phyloP scores from a whole-genome alignment of 768 basidiomycete genomes.

The Boletus coccyginus region DNA sequence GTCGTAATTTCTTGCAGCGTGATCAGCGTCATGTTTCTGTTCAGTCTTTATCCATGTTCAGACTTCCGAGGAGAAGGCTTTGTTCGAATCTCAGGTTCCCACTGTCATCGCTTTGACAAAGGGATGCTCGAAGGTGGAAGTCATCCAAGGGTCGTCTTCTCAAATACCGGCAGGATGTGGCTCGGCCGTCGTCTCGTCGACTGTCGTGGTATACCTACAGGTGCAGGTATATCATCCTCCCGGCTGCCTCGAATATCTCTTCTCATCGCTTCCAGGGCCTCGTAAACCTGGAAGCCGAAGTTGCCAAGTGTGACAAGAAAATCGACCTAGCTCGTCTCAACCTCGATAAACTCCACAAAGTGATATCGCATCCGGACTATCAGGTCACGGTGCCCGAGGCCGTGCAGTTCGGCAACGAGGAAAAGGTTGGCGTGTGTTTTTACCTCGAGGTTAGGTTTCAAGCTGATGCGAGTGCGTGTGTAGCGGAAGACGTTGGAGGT shows the following conservation, averaged over 20 bases:
- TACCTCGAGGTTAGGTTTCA: too few relatives aligned
- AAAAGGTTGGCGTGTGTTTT: conserved; percentile 55
- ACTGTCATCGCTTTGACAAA: conserved; percentile 85
- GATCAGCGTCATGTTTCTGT: neutral
- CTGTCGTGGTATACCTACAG: conserved; percentile 75
- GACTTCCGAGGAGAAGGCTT: conserved; percentile 53
- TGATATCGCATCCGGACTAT: conserved; percentile 73
- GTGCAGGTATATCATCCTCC: conserved; percentile 60
- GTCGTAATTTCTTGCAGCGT: neutral
- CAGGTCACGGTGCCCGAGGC: conserved; percentile 74
- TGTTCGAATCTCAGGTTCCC: conserved; percentile 69
- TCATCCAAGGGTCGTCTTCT: conserved; percentile 52
- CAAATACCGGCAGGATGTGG: conserved; percentile 86
- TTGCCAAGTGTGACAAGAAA: conserved; percentile 90
- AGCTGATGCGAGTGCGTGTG: neutral
- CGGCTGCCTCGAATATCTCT: neutral
- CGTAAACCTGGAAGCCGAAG: conserved; percentile 85
- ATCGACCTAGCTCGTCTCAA: conserved; percentile 66
- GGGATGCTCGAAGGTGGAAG: conserved; percentile 73
- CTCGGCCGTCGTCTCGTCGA: conserved; percentile 71
- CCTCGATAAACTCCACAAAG: conserved; percentile 74
- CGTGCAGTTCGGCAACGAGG: conserved; percentile 71
- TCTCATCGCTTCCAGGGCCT: conserved; percentile 58
- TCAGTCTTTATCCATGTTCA: conserved; percentile 73
- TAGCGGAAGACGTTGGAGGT: conserved; percentile 53